Evolutionary conservation across 768 basidiomycete species (phyloP), one percentile per base, ranked within the genome.

Genomic region (Panellus pusillus): DNA sequence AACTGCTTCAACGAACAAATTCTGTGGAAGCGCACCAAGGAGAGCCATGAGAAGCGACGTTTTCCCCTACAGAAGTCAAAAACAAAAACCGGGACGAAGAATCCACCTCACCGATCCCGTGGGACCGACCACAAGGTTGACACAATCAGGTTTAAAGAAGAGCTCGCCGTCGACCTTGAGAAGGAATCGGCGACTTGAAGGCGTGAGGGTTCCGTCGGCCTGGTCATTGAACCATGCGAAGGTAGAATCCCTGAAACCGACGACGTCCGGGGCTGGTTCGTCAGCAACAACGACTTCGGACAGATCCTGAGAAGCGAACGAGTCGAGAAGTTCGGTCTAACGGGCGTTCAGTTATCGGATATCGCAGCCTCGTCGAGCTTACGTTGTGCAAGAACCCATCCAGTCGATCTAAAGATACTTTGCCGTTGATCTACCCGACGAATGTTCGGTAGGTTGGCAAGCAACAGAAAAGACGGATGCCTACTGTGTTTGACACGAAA

Each of bases 1-100:
- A 19, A 2, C 6, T 4, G 29, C 8, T 3, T 9, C 17, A 36
- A 24, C 44, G 12, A 41, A 31, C 15, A 9, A 19, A 14, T 24
- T 24, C 32, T 9, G 28, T 1, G 24, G 24, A 12, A 27, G 36
- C 39, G 19, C 50, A 72, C 75, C 77, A 5, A 84, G 73, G 38
- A 86, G 66, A 3, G 85, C 84, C 82, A 87, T 84, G 17, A 86
- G 70, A 35, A 86, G 63, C 0, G 82, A 84, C 0, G 86, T 86
- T 70, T 86, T 87, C 2, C 85, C 86, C 59, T 61, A 17, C 14
- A 20, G 17, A 46, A 18, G 3, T 42, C 43, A 20, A 14, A 37
- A 17, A 32, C 19, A 13, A 37, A 15, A 4, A 4, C 24, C 1
- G 18, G 14, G 9, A 4, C 9, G 5, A 6, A n/a, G 43, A 9